Percentiles rank a stretch among this genome's conserved stretches.
Evolutionary conservation across 2,329 filamentous ascomycete species (phyloP).

Genomic region (Alternaria postmessia): DNA sequence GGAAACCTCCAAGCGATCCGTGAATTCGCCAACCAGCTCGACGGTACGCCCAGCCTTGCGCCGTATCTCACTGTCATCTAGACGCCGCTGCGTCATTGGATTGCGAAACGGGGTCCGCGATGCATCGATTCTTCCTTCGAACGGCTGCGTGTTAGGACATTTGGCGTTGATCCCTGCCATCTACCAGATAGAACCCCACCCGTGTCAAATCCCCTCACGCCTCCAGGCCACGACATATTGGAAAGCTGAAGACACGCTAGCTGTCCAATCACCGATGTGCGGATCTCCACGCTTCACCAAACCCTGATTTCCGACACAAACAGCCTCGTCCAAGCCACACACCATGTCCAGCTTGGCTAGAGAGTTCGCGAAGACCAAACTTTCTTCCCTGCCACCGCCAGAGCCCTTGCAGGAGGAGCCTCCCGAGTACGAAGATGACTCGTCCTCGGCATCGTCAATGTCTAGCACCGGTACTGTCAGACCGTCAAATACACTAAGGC

Average conservation of each 20-base stretch:
- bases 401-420: conserved; percentile 60
- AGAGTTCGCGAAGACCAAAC: conserved; percentile 78
- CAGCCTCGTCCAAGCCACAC: conserved; percentile 10
- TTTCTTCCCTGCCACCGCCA: conserved; percentile 67
- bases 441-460: conserved; percentile 74
- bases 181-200: conserved; percentile 15
- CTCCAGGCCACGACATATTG: conserved; percentile 12
- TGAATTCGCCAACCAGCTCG: conserved; percentile 7
- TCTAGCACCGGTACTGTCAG: conserved; percentile 93
- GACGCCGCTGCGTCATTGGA: conserved; percentile 8
- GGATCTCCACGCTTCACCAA: conserved; percentile 8
- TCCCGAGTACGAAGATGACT: conserved; percentile 59
- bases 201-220: conserved; percentile 10
- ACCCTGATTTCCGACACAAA: conserved; percentile 10
- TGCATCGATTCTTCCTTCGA: conserved; percentile 2
- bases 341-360: conserved; percentile 83
- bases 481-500: conserved; percentile 74
- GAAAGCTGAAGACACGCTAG: conserved; percentile 11
- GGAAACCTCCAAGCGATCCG: conserved; percentile 5
- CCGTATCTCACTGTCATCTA: not conserved
- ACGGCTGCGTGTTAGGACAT: conserved; percentile 15
- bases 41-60: conserved; percentile 11
- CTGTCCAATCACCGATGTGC: conserved; percentile 17
- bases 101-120: conserved; percentile 2
- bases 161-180: conserved; percentile 20